A percentile compares a stretch with the other conserved stretches of the same genome.
Evolutionary conservation across 768 basidiomycete genomes (phyloP).

Genomic region (Serendipita sp.): DNA sequence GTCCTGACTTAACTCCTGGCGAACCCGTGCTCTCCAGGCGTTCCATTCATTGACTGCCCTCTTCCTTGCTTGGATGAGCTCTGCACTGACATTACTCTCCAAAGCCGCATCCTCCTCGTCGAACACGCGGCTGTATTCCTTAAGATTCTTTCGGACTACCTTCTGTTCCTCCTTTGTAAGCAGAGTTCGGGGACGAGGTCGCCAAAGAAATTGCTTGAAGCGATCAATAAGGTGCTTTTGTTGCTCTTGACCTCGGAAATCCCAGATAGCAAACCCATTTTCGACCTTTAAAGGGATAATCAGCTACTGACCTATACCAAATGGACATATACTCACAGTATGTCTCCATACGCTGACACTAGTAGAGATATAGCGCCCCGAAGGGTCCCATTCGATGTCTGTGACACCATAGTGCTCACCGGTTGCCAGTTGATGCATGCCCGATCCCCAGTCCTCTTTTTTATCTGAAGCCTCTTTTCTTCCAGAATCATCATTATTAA

Average conservation of each 20-base stretch:
- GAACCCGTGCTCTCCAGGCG: slow-evolving; percentile 73
- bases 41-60: slow-evolving; percentile 98
- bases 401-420: slow-evolving; percentile 96
- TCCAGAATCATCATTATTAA: slow-evolving; percentile 46
- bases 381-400: slow-evolving; percentile 97
- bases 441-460: slow-evolving; percentile 67
- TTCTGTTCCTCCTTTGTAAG: slow-evolving; percentile 79
- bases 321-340: slow-evolving; percentile 40
- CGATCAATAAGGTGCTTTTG: slow-evolving; percentile 75
- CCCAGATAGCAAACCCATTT: slow-evolving; percentile 93
- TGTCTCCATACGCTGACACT: slow-evolving; percentile 92
- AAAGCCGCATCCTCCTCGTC: slow-evolving; percentile 96
- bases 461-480: slow-evolving; percentile 25
- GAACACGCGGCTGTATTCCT: slow-evolving; percentile 79
- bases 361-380: slow-evolving; percentile 82
- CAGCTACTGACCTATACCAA: slow-evolving; percentile 1
- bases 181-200: slow-evolving; percentile 81
- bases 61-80: slow-evolving; percentile 77
- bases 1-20: slow-evolving; percentile 47
- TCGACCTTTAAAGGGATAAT: slow-evolving; percentile 47
- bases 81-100: slow-evolving; percentile 86
- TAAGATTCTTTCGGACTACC: slow-evolving; percentile 70
- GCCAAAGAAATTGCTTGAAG: slow-evolving; percentile 99
- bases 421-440: slow-evolving; percentile 69
- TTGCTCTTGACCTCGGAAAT: slow-evolving; percentile 95